Conservation (phyloP, 164 flowering plant genomes). For the Piper longum region DNA sequence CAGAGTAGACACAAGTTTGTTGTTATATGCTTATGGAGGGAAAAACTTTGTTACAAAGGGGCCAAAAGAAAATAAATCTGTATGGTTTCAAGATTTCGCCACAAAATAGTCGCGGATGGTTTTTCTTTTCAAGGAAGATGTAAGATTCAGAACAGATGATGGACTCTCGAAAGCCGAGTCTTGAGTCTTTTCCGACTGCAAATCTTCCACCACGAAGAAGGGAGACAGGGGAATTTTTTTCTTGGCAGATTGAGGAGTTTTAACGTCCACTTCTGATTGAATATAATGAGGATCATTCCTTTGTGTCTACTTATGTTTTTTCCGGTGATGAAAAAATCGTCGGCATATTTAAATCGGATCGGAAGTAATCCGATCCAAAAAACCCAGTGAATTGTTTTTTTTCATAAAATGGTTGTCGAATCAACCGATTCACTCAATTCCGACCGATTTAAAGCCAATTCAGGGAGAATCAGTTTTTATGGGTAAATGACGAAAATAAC, state of each 20-base stretch:
- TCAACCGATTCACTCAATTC: too few species aligned
- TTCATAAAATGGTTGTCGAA: too few species aligned
- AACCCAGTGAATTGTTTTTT: too few species aligned
- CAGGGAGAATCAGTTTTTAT: too few species aligned
- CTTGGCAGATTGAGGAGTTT: constrained; percentile 46
- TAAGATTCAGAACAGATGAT: constrained; percentile 46
- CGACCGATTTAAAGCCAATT: too few species aligned
- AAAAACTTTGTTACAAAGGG: background rate
- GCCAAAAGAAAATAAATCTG: background rate
- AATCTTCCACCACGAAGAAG: constrained; percentile 10
- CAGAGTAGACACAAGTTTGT: too few species aligned
- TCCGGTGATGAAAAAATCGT: too few species aligned
- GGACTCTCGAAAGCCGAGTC: constrained; percentile 18
- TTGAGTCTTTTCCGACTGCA: constrained; percentile 18
- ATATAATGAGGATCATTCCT: constrained; percentile 9
- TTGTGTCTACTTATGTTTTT: constrained; percentile 1
- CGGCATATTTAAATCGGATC: too few species aligned
- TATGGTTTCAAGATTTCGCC: constrained; percentile 11
- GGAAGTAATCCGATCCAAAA: too few species aligned
- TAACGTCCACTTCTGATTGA: constrained; percentile 17
- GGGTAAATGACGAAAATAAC: too few species aligned
- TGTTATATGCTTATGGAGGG: too few species aligned
- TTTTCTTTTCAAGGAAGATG: constrained; percentile 35
- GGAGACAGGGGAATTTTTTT: constrained; percentile 11
- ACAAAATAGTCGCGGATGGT: constrained; percentile 21